phyloP scores from a whole-genome alignment of 768 basidiomycete species.

The Epithele typhae region DNA sequence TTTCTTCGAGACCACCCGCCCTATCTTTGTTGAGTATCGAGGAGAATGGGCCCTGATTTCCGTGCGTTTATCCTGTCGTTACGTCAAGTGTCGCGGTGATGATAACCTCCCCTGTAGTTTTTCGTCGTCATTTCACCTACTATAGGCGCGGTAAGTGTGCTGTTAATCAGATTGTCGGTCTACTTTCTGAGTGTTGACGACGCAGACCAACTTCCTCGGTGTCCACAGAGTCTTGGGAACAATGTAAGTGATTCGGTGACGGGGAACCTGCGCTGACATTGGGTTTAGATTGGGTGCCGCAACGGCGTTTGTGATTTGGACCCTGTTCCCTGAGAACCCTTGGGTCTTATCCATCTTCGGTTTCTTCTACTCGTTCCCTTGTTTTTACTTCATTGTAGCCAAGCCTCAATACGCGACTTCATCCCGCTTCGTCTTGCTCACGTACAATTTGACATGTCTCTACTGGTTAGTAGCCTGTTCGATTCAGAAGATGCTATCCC shows the following conservation, averaged over 20 bases:
- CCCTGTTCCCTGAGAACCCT: slow-evolving; percentile 72
- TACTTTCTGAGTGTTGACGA: neutral
- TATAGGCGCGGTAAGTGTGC: slow-evolving; percentile 72
- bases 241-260: slow-evolving; percentile 45
- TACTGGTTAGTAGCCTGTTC: slow-evolving; percentile 29
- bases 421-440: slow-evolving; percentile 76
- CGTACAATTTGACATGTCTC: slow-evolving; percentile 83
- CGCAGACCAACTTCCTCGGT: slow-evolving; percentile 80
- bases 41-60: slow-evolving; percentile 98
- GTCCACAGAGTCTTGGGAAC: slow-evolving; percentile 85
- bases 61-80: slow-evolving; percentile 32
- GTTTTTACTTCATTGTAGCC: slow-evolving; percentile 86
- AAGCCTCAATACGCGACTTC: slow-evolving; percentile 73
- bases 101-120: slow-evolving; percentile 40
- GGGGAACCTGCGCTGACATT: neutral
- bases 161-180: neutral
- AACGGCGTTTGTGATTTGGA: slow-evolving; percentile 69
- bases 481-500: neutral
- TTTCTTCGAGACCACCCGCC: slow-evolving; percentile 76
- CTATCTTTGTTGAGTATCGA: slow-evolving; percentile 72
- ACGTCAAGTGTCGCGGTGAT: slow-evolving; percentile 52
- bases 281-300: slow-evolving; percentile 66
- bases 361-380: slow-evolving; percentile 86
- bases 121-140: slow-evolving; percentile 91
- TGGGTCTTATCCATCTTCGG: slow-evolving; percentile 77